Conservation (phyloP, 2,329 filamentous ascomycete species). For the Cephalotrichum gorgonifer region DNA sequence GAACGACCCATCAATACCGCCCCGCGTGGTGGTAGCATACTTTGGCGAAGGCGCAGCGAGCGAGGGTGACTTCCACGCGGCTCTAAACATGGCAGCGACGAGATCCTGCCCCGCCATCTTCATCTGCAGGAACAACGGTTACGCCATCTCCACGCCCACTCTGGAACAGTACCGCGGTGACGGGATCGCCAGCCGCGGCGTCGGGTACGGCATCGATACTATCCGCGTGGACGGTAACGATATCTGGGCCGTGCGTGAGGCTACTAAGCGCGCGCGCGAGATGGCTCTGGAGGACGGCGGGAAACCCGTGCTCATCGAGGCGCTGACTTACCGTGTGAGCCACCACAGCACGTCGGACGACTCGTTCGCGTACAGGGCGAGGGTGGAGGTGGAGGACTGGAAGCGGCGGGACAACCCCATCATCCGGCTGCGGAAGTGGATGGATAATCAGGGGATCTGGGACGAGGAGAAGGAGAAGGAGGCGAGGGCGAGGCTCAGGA, state of each 20-base stretch:
- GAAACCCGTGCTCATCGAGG: conserved; percentile 77
- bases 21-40: conserved; percentile 68
- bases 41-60: conserved; percentile 87
- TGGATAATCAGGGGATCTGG: conserved; percentile 78
- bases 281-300: conserved; percentile 75
- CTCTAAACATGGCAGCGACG: conserved; percentile 83
- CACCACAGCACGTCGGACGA: conserved; percentile 97
- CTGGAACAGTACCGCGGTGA: conserved; percentile 87
- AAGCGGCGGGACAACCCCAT: conserved; percentile 85
- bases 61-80: conserved; percentile 87
- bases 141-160: conserved; percentile 81
- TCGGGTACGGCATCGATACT: conserved; percentile 90
- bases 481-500: conserved; percentile 53
- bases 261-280: conserved; percentile 63
- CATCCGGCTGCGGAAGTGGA: conserved; percentile 76
- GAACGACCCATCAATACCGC: conserved; percentile 57
- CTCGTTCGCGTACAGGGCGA: conserved; percentile 88
- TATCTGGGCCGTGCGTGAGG: conserved; percentile 78
- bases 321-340: conserved; percentile 96
- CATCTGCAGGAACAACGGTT: conserved; percentile 88
- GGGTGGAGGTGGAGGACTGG: conserved; percentile 93
- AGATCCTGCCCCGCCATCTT: conserved; percentile 80
- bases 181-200: conserved; percentile 75
- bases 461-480: conserved; percentile 73
- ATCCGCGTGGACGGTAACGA: conserved; percentile 92